Base-by-base conservation (phyloP, 2,329 filamentous ascomycete genomes). In the Neonectria neomacrospora region DNA sequence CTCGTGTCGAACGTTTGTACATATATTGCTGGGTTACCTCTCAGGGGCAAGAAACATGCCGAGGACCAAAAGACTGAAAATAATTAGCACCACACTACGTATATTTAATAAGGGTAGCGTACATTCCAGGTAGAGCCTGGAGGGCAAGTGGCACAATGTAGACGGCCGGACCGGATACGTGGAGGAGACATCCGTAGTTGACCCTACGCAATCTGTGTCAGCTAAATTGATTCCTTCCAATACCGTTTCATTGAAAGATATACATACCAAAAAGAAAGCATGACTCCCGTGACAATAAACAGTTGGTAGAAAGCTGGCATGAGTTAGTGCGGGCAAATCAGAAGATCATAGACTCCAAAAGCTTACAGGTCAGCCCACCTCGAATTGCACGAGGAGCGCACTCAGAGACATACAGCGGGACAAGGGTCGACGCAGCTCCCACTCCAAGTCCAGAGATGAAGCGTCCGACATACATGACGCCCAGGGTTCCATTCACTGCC, bases 391-490 rank as follows among this genome's bases (percentile, higher is more conserved):
- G 76, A 16, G 82, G 83, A 3, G 82, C 81, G 59, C 82, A 83
- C 65, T 85, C 83, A 47, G 82, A 83, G 26, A 82, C 79, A 47
- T 83, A 82, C 42, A 83, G 61, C 1, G 81, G 80, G 4, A 78
- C 80, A 61, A 83, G 58, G 47, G 79, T 82, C 20, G 82, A 84
- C 1, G 82, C 82, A 53, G 81, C 80, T n/a, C 83, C 83, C 41
- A 85, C 81, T 3, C 82, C 83, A 6, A 86, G 68, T 10, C 83
- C 83, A 26, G 81, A 76, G 22, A 85, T 67, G 53, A 85, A 86
- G 73, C 90, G 83, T 51, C 90, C 90, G 64, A 90, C 80, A 70
- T 91, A 92, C 81, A 92, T 89, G 68, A 83, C 80, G 12, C 84
- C 79, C 37, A 92, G 76, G 51, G 85, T 82, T 5, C 89, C 90